Evolutionary conservation across 129 eudicot genomes (phyloP).

Genomic region (Saposhnikovia divaricata): DNA sequence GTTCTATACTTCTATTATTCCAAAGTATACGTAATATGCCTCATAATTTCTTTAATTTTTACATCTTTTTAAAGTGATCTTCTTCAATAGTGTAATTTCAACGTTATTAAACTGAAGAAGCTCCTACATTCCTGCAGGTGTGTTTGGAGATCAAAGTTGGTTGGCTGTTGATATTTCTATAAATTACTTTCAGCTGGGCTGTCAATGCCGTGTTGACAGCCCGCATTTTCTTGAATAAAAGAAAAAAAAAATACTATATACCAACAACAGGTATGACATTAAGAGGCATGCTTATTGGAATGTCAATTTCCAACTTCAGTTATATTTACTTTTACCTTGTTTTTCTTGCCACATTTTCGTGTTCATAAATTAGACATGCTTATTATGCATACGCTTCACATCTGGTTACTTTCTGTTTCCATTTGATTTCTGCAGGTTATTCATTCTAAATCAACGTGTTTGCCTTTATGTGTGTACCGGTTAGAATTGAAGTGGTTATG

Average conservation of each 20-base stretch:
- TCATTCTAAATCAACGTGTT: background rate
- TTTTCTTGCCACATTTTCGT: conserved; percentile 16
- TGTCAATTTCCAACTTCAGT: conserved; percentile 1
- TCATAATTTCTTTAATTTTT: background rate
- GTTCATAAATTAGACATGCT: background rate
- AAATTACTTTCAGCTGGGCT: conserved; percentile 24
- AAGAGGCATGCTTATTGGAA: conserved; percentile 5
- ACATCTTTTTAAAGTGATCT: background rate
- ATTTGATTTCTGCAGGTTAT: conserved; percentile 14
- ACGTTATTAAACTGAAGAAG: background rate
- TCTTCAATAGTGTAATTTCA: too few relatives aligned
- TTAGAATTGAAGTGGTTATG: background rate
- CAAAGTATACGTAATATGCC: background rate
- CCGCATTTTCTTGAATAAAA: conserved; percentile 26
- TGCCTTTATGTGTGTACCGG: conserved; percentile 10
- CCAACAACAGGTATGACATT: conserved; percentile 26
- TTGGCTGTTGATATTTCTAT: conserved; percentile 22
- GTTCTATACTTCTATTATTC: background rate
- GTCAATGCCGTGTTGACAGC: conserved; percentile 51
- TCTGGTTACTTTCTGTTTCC: background rate
- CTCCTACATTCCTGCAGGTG: conserved; percentile 8
- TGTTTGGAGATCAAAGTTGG: conserved; percentile 7
- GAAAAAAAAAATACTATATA: conserved; percentile 7
- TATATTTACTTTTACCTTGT: background rate
- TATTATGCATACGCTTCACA: background rate